These are phyloP conservation scores for Firmiana major DNA, from an alignment of 345 rosid species.

Conservation along the genomic window DNA sequence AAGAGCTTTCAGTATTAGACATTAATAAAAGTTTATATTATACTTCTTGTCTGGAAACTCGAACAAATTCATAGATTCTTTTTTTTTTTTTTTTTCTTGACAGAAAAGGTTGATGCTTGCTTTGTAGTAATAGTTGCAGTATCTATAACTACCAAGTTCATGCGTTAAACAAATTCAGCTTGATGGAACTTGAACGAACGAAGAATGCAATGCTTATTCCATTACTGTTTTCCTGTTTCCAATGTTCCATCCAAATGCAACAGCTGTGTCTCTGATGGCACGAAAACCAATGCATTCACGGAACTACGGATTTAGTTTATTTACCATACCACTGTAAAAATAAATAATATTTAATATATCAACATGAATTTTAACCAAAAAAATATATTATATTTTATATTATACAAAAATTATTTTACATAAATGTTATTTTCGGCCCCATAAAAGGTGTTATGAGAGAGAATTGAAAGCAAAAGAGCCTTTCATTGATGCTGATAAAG, in stretches of 20 bases:
- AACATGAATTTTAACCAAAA: too few species aligned
- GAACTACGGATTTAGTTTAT: background rate
- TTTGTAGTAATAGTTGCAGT: background rate
- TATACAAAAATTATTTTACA: too few species aligned
- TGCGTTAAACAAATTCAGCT: background rate
- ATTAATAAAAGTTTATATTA: constrained; percentile 37
- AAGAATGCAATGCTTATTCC: background rate
- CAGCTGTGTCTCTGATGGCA: background rate
- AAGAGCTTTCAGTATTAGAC: constrained; percentile 36
- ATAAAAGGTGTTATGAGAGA: constrained; percentile 20
- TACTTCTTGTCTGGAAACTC: constrained; percentile 31
- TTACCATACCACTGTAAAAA: too few species aligned
- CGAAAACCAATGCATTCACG: background rate
- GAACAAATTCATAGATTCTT: constrained; percentile 53
- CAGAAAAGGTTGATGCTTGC: constrained; percentile 27
- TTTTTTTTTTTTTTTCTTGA: constrained; percentile 9
- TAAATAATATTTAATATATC: too few species aligned
- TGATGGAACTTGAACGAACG: constrained; percentile 3
- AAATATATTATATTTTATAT: too few species aligned
- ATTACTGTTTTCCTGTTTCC: constrained; percentile 1
- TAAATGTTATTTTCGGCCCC: constrained; percentile 24
- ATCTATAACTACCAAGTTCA: background rate
- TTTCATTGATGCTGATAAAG: constrained; percentile 37
- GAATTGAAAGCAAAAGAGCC: constrained; percentile 43
- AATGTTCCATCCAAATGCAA: constrained; percentile 2